These are phyloP conservation scores for Cercophora newfieldiana DNA, from an alignment of 495 filamentous ascomycete species.

Conservation along the genomic window DNA sequence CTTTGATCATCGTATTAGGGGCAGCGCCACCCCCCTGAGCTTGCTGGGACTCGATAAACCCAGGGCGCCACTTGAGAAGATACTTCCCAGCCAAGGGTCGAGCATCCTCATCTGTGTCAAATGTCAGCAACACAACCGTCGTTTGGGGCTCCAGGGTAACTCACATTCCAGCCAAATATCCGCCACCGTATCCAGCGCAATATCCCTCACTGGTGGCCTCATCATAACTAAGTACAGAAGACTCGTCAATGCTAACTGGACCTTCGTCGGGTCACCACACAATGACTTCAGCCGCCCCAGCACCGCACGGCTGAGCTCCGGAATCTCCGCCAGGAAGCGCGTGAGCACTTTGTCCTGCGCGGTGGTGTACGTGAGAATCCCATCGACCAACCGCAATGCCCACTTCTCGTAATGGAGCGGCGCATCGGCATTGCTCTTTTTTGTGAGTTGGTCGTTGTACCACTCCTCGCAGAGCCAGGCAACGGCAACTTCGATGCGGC, in stretches of 20 bases:
- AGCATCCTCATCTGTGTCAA: conserved; percentile 47
- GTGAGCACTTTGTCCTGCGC: conserved; percentile 84
- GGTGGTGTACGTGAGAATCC: conserved; percentile 84
- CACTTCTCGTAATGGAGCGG: conserved; percentile 75
- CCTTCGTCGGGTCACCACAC: conserved; percentile 80
- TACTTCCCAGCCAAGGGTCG: conserved; percentile 55
- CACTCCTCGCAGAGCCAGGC: conserved; percentile 96
- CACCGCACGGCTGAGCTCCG: conserved; percentile 68
- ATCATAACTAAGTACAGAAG: conserved; percentile 78
- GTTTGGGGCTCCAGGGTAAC: conserved; percentile 24
- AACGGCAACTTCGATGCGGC: conserved; percentile 80
- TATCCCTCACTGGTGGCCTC: conserved; percentile 76
- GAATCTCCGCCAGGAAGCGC: conserved; percentile 88
- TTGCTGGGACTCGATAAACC: conserved; percentile 45
- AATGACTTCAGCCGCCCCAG: conserved; percentile 74
- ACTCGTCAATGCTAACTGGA: conserved; percentile 50
- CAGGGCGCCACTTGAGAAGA: conserved; percentile 53
- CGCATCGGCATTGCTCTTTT: conserved; percentile 41
- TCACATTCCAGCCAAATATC: conserved; percentile 83
- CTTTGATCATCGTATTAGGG: not conserved
- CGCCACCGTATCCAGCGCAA: conserved; percentile 78
- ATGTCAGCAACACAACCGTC: conserved; percentile 19
- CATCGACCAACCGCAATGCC: conserved; percentile 77
- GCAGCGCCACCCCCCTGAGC: not conserved
- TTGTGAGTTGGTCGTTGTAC: conserved; percentile 81